Evolutionary conservation across 2,329 filamentous ascomycete species (phyloP).

Genomic region (Aspergillus udagawae): DNA sequence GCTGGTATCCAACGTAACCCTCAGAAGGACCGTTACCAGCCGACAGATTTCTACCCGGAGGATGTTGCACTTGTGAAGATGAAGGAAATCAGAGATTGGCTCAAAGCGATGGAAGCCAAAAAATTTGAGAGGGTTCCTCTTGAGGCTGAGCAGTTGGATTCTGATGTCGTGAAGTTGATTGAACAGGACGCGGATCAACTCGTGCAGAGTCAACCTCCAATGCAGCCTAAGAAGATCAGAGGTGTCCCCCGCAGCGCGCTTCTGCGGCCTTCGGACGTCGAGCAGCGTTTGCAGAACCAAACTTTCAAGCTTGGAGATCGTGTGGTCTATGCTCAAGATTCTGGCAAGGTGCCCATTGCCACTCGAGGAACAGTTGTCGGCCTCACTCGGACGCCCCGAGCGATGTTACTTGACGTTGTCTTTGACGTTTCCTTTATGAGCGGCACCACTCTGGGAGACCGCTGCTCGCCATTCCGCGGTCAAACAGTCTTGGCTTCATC

Average conservation of each 20-base stretch:
- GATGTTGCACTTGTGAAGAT: slow-evolving; percentile 71
- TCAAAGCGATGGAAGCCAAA: slow-evolving; percentile 87
- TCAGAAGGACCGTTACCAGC: slow-evolving; percentile 75
- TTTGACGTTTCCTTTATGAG: slow-evolving; percentile 98
- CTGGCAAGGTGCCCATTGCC: slow-evolving; percentile 91
- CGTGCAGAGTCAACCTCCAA: slow-evolving; percentile 49
- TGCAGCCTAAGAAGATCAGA: slow-evolving; percentile 65
- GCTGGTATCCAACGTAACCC: slow-evolving; percentile 81
- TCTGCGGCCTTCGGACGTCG: slow-evolving; percentile 91
- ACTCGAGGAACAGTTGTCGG: slow-evolving; percentile 91
- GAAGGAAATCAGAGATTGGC: slow-evolving; percentile 90
- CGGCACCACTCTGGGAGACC: slow-evolving; percentile 83
- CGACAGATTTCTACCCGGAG: slow-evolving; percentile 79
- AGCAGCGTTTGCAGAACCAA: slow-evolving; percentile 84
- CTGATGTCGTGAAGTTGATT: slow-evolving; percentile 76
- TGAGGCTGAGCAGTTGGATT: slow-evolving; percentile 94
- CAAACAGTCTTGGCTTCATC: slow-evolving; percentile 86
- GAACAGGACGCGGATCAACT: slow-evolving; percentile 69
- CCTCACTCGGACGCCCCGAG: slow-evolving; percentile 80
- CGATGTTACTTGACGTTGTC: slow-evolving; percentile 80
- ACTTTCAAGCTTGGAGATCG: slow-evolving; percentile 81
- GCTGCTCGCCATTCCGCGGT: slow-evolving; percentile 88
- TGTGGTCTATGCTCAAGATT: slow-evolving; percentile 86
- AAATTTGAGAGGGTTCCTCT: slow-evolving; percentile 93
- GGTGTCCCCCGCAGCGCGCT: slow-evolving; percentile 82